These are phyloP conservation scores for Dactylis glomerata DNA, from an alignment of 176 grass and related monocot genomes.

Conservation along the genomic window DNA sequence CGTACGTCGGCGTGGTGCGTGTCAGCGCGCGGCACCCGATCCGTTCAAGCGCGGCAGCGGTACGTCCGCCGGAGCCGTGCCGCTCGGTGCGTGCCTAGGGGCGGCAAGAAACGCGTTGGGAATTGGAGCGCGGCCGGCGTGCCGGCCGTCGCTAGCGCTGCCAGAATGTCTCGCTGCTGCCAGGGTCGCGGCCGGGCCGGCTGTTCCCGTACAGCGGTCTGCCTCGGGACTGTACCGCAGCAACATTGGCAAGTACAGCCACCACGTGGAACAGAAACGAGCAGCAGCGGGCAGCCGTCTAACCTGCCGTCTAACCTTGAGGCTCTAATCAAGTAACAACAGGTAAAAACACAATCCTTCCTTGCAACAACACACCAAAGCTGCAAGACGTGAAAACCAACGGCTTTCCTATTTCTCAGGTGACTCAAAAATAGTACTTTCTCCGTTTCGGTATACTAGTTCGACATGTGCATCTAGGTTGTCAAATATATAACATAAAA, in stretches of 20 bases:
- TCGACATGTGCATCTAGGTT: too few relatives aligned
- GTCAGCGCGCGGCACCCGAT: neutral
- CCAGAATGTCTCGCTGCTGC: neutral
- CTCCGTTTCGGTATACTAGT: too few relatives aligned
- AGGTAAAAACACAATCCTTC: too few relatives aligned
- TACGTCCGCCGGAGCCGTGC: neutral
- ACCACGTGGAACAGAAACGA: neutral
- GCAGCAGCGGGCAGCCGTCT: too few relatives aligned
- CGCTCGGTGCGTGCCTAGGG: neutral
- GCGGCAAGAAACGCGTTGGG: constrained; percentile 29
- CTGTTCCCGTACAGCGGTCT: neutral
- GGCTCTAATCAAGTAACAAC: too few relatives aligned
- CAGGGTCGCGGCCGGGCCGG: too few relatives aligned
- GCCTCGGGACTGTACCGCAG: neutral
- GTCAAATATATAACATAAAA: too few relatives aligned
- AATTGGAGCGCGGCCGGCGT: constrained; percentile 34
- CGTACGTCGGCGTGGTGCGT: neutral
- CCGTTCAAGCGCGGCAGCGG: neutral
- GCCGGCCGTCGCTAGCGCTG: neutral
- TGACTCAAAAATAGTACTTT: too few relatives aligned
- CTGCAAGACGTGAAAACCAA: too few relatives aligned
- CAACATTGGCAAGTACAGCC: neutral
- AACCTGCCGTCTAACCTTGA: too few relatives aligned
- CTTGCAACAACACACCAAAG: too few relatives aligned
- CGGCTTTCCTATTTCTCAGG: too few relatives aligned